Evolutionary conservation across 495 filamentous ascomycete genomes (phyloP).

Genomic region (Lichenothelia convexa): DNA sequence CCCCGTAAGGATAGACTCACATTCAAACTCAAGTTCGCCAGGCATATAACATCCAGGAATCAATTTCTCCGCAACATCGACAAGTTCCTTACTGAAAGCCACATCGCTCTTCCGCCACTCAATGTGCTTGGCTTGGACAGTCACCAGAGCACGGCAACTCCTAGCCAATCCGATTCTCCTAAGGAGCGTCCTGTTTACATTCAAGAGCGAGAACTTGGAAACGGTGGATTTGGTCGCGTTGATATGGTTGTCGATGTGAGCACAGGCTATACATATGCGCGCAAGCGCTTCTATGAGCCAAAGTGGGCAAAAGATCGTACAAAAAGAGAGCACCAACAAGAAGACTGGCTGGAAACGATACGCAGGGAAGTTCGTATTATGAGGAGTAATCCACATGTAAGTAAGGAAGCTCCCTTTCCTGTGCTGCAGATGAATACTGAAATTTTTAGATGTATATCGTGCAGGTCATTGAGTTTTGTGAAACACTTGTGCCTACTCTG

Average conservation of each 20-base stretch:
- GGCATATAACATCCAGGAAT: background rate
- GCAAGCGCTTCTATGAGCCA: background rate
- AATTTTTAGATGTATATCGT: background rate
- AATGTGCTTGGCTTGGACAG: constrained; percentile 3
- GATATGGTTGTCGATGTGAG: background rate
- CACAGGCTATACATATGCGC: background rate
- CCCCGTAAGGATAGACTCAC: too few species aligned
- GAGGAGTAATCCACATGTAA: background rate
- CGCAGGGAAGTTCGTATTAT: background rate
- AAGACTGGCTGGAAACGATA: too few species aligned
- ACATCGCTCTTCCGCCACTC: background rate
- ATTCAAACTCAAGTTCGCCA: constrained; percentile 2
- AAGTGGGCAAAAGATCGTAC: background rate
- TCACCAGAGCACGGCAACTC: background rate
- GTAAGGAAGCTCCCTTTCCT: background rate
- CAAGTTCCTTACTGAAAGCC: constrained; percentile 4
- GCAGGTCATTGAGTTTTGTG: background rate
- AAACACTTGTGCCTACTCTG: background rate
- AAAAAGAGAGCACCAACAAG: too few species aligned
- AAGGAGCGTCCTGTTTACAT: background rate
- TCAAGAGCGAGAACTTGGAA: background rate
- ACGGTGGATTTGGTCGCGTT: background rate
- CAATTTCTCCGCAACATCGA: constrained; percentile 2
- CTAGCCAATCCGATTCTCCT: constrained; percentile 2
- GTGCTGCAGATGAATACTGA: too few species aligned